Evolutionary conservation across 257 asterid genomes (phyloP).

Genomic region (Eucommia ulmoides): DNA sequence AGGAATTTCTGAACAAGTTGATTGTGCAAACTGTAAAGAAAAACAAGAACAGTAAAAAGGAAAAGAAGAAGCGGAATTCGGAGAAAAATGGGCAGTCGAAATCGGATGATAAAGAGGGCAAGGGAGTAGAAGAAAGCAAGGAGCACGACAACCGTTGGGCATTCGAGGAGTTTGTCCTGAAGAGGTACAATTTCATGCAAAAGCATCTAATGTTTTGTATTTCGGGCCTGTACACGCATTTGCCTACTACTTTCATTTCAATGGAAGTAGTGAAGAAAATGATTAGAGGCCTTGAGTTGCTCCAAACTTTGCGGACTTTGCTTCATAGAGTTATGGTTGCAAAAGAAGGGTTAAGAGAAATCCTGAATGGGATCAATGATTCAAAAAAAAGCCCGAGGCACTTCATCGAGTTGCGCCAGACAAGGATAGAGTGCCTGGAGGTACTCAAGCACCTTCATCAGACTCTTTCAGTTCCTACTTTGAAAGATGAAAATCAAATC

Average conservation of each 20-base stretch:
- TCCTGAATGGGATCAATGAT: conserved; percentile 12
- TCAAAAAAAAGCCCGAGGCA: conserved; percentile 3
- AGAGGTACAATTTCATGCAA: background rate
- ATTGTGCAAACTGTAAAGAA: background rate
- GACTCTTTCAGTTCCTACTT: conserved; percentile 16
- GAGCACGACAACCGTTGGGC: background rate
- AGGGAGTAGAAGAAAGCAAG: background rate
- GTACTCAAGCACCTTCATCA: conserved; percentile 17
- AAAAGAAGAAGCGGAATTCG: background rate
- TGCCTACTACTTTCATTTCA: background rate
- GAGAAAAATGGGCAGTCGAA: background rate
- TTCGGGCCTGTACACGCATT: background rate
- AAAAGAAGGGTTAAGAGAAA: conserved; percentile 13
- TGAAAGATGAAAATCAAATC: conserved; percentile 5
- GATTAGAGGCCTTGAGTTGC: background rate
- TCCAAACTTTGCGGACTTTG: background rate
- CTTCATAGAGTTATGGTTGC: background rate
- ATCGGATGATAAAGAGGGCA: background rate
- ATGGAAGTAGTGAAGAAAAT: background rate
- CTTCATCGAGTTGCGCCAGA: conserved; percentile 8
- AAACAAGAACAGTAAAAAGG: conserved; percentile 3
- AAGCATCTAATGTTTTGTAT: background rate
- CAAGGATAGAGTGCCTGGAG: conserved; percentile 23
- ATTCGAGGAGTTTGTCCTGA: background rate
- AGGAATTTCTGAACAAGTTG: background rate